phyloP scores from a whole-genome alignment of 1,284 basidiomycete genomes.

The Lentinula novae-zelandiae region DNA sequence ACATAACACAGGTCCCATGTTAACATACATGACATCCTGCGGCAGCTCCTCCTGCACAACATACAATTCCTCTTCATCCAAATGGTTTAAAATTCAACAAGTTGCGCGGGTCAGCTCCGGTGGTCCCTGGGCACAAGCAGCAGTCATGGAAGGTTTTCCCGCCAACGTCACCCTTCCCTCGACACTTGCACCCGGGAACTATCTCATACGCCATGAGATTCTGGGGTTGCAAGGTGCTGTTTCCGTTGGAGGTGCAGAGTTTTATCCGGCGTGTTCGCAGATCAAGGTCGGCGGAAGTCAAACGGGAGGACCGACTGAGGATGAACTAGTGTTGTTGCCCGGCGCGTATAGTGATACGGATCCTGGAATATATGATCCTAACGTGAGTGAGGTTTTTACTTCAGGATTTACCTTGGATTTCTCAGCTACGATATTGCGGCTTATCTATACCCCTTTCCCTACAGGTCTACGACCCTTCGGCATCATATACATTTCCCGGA shows the following conservation, averaged over 20 bases:
- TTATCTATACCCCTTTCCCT: background rate
- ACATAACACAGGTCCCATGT: constrained; percentile 41
- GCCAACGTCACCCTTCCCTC: constrained; percentile 42
- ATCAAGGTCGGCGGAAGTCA: constrained; percentile 42
- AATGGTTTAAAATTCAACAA: constrained; percentile 51
- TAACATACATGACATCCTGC: constrained; percentile 57
- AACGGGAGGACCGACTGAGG: constrained; percentile 27
- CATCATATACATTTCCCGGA: constrained; percentile 20
- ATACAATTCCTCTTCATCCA: constrained; percentile 42
- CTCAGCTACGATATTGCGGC: background rate
- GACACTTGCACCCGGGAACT: constrained; percentile 43
- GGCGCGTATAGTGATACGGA: constrained; percentile 48
- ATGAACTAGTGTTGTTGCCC: constrained; percentile 42
- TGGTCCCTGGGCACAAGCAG: constrained; percentile 13
- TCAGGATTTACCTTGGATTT: background rate
- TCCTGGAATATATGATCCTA: constrained; percentile 42
- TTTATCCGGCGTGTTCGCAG: constrained; percentile 56
- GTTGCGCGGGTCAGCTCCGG: constrained; percentile 11
- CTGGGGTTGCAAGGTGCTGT: constrained; percentile 49
- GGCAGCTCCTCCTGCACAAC: constrained; percentile 43
- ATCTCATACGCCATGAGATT: constrained; percentile 54
- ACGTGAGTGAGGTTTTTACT: constrained; percentile 23
- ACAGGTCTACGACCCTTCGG: constrained; percentile 19
- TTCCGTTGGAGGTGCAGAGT: constrained; percentile 46
- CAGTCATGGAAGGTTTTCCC: constrained; percentile 12